Conservation (phyloP, 2,329 filamentous ascomycete species). For the Cladosporium austrohemisphaericum region DNA sequence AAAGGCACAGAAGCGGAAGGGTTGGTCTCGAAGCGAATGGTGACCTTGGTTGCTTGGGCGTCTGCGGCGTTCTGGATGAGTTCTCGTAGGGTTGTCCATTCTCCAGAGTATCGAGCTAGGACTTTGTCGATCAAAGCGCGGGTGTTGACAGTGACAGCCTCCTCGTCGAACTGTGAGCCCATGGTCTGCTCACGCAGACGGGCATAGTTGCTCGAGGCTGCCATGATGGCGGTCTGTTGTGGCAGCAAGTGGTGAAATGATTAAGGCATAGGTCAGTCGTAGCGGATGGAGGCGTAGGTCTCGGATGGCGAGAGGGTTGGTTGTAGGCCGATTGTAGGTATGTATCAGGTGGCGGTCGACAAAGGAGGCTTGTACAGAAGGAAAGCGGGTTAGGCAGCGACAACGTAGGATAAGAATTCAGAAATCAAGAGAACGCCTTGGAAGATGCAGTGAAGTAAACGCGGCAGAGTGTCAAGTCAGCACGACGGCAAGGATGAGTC, state of each 20-base stretch:
- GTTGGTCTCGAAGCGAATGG: conserved; percentile 85
- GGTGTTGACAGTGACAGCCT: conserved; percentile 97
- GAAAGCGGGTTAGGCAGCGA: too few relatives aligned
- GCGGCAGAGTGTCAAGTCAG: too few relatives aligned
- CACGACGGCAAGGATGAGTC: not conserved
- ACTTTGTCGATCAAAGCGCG: conserved; percentile 97
- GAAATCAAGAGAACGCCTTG: conserved; percentile 1
- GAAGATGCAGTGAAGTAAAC: not conserved
- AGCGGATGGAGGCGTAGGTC: not conserved
- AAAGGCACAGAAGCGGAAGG: conserved; percentile 74
- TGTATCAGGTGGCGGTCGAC: conserved; percentile 10
- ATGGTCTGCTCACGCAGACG: conserved; percentile 78
- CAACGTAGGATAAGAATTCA: not conserved
- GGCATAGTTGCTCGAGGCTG: conserved; percentile 28
- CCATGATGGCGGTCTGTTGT: conserved; percentile 18
- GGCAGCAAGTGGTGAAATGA: not conserved
- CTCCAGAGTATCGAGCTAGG: conserved; percentile 89
- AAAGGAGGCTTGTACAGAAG: not conserved
- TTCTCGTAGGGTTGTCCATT: conserved; percentile 84
- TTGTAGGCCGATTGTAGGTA: not conserved
- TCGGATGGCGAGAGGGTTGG: not conserved
- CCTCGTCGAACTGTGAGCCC: conserved; percentile 81
- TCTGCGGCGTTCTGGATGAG: conserved; percentile 98
- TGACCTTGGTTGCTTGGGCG: conserved; percentile 83
- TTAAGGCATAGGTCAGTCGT: too few relatives aligned